phyloP scores from a whole-genome alignment of 768 basidiomycete genomes.

The Boletales sp. region DNA sequence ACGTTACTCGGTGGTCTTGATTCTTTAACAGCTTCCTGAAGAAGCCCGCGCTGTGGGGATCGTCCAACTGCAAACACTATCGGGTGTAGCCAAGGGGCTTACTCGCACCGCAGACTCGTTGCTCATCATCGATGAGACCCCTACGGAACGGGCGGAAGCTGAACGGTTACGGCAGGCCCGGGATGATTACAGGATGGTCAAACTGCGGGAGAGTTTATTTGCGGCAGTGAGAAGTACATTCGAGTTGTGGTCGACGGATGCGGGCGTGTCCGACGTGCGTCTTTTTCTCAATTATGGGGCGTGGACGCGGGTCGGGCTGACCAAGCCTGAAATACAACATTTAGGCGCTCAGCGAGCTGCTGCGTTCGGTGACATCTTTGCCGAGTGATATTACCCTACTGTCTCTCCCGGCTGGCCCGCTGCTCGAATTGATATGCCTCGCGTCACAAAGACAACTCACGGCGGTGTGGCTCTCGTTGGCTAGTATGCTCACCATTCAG shows the following conservation, averaged over 20 bases:
- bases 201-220: slow-evolving; percentile 66
- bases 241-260: slow-evolving; percentile 77
- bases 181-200: slow-evolving; percentile 58
- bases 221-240: slow-evolving; percentile 56
- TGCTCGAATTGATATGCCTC: slow-evolving; percentile 74
- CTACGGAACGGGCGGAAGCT: slow-evolving; percentile 47
- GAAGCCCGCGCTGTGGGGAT: slow-evolving; percentile 65
- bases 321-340: neutral
- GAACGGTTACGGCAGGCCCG: slow-evolving; percentile 58
- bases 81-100: slow-evolving; percentile 85
- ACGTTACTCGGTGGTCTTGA: neutral
- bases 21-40: slow-evolving; percentile 54
- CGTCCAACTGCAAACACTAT: slow-evolving; percentile 73
- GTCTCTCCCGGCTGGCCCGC: slow-evolving; percentile 75
- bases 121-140: slow-evolving; percentile 54
- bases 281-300: slow-evolving; percentile 8
- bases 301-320: neutral
- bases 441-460: slow-evolving; percentile 71
- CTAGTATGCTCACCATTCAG: slow-evolving; percentile 76
- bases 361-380: slow-evolving; percentile 83
- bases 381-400: slow-evolving; percentile 75
- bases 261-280: slow-evolving; percentile 72
- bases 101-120: slow-evolving; percentile 72
- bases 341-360: slow-evolving; percentile 76
- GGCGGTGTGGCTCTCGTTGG: slow-evolving; percentile 81